Evolutionary conservation across 176 grass and related monocot genomes (phyloP).

Genomic region (Alopecurus myosuroides): DNA sequence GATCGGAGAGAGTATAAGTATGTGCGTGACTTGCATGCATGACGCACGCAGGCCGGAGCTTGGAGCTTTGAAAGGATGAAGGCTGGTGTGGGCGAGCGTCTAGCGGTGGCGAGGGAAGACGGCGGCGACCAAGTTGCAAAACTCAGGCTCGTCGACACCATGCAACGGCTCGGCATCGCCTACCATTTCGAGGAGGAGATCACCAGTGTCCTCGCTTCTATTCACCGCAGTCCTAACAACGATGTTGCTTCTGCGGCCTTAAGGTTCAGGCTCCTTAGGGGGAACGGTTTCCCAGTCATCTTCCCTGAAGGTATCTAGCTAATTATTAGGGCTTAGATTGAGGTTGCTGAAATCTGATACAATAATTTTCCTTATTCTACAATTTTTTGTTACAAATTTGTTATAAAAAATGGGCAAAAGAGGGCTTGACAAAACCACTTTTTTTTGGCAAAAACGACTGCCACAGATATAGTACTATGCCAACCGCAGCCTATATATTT

Average conservation of each 20-base stretch:
- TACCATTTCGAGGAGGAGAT: constrained; percentile 51
- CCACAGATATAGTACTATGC: too few relatives aligned
- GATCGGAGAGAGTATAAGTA: too few relatives aligned
- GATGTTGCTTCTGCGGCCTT: constrained; percentile 23
- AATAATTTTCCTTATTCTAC: too few relatives aligned
- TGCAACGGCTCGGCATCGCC: constrained; percentile 47
- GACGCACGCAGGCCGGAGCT: background rate
- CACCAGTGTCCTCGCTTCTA: background rate
- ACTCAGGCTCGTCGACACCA: constrained; percentile 27
- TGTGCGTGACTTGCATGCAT: too few relatives aligned
- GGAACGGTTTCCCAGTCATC: constrained; percentile 19
- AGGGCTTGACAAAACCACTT: too few relatives aligned
- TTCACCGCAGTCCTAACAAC: background rate
- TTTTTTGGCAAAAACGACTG: too few relatives aligned
- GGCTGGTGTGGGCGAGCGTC: constrained; percentile 2
- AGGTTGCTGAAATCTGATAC: too few relatives aligned
- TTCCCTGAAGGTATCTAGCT: constrained; percentile 39
- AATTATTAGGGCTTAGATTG: too few relatives aligned
- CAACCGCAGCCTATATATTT: too few relatives aligned
- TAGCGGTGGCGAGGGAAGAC: background rate
- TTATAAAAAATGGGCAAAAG: too few relatives aligned
- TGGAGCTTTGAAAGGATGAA: constrained; percentile 24
- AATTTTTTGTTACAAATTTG: too few relatives aligned
- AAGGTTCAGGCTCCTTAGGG: too few relatives aligned
- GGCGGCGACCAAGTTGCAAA: background rate